A percentile compares a stretch with the other conserved stretches of the same genome.
Evolutionary conservation across 768 basidiomycete genomes (phyloP).

Genomic region (Pisolithus albus): DNA sequence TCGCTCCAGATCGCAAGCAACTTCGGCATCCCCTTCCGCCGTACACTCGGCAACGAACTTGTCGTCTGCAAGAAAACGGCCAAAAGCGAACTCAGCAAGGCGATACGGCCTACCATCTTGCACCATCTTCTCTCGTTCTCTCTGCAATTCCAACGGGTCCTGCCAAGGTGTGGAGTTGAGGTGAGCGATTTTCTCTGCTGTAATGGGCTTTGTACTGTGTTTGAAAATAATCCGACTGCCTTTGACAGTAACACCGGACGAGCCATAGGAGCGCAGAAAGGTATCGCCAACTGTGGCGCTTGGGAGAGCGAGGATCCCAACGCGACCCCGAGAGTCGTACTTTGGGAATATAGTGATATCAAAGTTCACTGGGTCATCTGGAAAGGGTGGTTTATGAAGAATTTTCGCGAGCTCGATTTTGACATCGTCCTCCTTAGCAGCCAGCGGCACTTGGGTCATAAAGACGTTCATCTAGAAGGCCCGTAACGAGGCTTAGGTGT

Average conservation of each 20-base stretch:
- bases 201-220: conserved; percentile 15
- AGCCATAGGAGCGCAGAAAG: conserved; percentile 25
- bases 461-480: conserved; percentile 28
- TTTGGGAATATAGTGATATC: conserved; percentile 26
- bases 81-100: conserved; percentile 27
- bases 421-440: conserved; percentile 26
- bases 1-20: conserved; percentile 33
- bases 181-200: conserved; percentile 16
- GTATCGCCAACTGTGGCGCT: conserved; percentile 7
- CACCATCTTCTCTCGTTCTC: conserved; percentile 20
- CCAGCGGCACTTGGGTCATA: conserved; percentile 24
- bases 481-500: background rate
- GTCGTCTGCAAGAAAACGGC: conserved; percentile 30
- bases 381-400: conserved; percentile 30
- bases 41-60: conserved; percentile 29
- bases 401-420: conserved; percentile 27
- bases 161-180: conserved; percentile 23
- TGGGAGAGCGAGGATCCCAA: conserved; percentile 29
- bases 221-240: conserved; percentile 16
- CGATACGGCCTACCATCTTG: conserved; percentile 15
- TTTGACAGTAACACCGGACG: conserved; percentile 20
- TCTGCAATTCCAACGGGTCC: conserved; percentile 22
- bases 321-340: conserved; percentile 13
- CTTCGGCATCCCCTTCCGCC: conserved; percentile 19
- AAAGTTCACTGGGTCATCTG: conserved; percentile 26